Evolutionary conservation across 2,329 filamentous ascomycete species (phyloP).

Genomic region (Monilinia laxa): DNA sequence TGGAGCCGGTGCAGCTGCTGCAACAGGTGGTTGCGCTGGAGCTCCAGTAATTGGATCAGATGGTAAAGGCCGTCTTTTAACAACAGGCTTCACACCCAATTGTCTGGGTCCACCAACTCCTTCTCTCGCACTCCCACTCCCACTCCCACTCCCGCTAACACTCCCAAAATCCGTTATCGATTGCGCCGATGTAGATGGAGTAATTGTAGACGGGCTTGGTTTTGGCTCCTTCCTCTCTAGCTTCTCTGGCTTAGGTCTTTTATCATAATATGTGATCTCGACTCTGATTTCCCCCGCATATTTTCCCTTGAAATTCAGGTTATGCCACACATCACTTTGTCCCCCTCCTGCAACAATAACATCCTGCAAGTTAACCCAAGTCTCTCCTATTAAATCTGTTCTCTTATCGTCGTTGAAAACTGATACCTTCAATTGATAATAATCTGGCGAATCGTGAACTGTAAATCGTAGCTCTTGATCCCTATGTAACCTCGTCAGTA

Average conservation of each 20-base stretch:
- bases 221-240: constrained; percentile 49
- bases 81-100: constrained; percentile 51
- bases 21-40: constrained; percentile 43
- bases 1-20: constrained; percentile 47
- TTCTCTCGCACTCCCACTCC: constrained; percentile 35
- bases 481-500: constrained; percentile 54
- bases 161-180: constrained; percentile 31
- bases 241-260: constrained; percentile 77
- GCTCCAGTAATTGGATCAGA: constrained; percentile 63
- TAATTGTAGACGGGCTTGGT: constrained; percentile 38
- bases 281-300: constrained; percentile 94
- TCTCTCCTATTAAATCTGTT: constrained; percentile 93
- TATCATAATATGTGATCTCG: constrained; percentile 96
- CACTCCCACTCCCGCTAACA: constrained; percentile 14
- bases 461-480: constrained; percentile 95
- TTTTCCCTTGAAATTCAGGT: constrained; percentile 82
- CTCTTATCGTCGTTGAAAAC: constrained; percentile 98
- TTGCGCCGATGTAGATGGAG: constrained; percentile 35
- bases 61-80: constrained; percentile 83
- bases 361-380: constrained; percentile 79
- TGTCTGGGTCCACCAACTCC: constrained; percentile 46
- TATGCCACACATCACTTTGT: constrained; percentile 93
- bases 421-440: constrained; percentile 91
- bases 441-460: constrained; percentile 94
- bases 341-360: constrained; percentile 85